Evolutionary conservation across 768 basidiomycete genomes (phyloP).

Genomic region (Amanita thiersii): DNA sequence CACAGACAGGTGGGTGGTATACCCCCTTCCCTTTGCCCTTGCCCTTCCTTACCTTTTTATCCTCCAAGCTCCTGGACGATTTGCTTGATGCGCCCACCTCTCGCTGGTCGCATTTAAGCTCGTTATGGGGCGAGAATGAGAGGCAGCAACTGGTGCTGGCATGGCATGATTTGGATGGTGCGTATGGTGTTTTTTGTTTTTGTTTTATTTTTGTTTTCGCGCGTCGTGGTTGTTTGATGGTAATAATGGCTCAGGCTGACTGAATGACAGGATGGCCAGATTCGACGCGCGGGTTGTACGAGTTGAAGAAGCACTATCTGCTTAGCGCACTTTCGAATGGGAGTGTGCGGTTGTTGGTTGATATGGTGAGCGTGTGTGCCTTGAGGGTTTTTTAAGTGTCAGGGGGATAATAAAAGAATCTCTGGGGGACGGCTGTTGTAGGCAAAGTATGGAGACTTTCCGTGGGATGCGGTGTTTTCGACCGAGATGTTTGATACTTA

Average conservation of each 20-base stretch:
- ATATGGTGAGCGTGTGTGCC: slow-evolving; percentile 39
- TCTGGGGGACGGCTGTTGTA: slow-evolving; percentile 15
- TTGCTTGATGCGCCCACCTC: slow-evolving; percentile 42
- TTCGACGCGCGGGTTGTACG: slow-evolving; percentile 34
- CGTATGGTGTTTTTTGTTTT: slow-evolving; percentile 5
- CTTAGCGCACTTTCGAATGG: slow-evolving; percentile 57
- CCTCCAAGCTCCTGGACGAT: slow-evolving; percentile 42
- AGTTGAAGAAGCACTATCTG: slow-evolving; percentile 41
- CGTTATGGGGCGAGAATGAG: slow-evolving; percentile 32
- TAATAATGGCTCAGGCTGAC: background rate
- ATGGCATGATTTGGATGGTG: slow-evolving; percentile 58
- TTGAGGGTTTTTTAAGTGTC: background rate
- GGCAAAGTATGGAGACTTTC: slow-evolving; percentile 55
- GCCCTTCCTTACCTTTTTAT: background rate
- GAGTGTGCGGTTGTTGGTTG: slow-evolving; percentile 49
- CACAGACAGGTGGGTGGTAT: slow-evolving; percentile 38
- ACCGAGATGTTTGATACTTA: slow-evolving; percentile 51
- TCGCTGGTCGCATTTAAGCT: slow-evolving; percentile 24
- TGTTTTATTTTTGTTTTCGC: background rate
- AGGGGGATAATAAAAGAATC: background rate
- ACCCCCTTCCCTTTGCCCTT: background rate
- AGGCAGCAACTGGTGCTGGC: slow-evolving; percentile 36
- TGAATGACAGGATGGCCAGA: slow-evolving; percentile 49
- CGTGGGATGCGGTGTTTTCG: slow-evolving; percentile 60
- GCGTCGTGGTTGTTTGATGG: slow-evolving; percentile 1